Percentiles rank a stretch among this genome's conserved stretches.
Conservation (phyloP, 208 protist species). For the Wallacemonas sp. region DNA sequence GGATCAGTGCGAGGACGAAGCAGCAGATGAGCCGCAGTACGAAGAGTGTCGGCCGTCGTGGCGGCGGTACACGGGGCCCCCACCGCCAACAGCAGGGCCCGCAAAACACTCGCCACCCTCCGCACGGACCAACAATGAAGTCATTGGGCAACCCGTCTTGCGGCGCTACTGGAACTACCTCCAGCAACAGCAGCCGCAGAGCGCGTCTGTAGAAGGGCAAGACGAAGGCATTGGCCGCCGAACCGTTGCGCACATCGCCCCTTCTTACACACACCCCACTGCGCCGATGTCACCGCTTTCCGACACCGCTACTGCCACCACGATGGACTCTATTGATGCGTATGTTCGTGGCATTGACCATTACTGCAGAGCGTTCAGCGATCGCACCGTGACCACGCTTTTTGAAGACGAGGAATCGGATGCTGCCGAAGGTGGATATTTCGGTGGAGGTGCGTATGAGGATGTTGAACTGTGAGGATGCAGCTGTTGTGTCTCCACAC, state of each 20-base stretch:
- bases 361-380: constrained; percentile 4
- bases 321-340: background rate
- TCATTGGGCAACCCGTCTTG: background rate
- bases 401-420: background rate
- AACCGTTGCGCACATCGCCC: too few species aligned
- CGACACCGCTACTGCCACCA: background rate
- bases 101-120: background rate
- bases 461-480: background rate
- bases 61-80: background rate
- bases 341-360: background rate
- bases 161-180: constrained; percentile 1
- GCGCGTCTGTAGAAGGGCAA: background rate
- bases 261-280: too few species aligned
- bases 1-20: background rate
- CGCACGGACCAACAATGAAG: background rate
- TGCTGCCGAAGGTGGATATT: too few species aligned
- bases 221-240: too few species aligned
- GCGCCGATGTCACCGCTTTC: background rate
- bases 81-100: background rate
- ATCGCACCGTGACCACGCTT: background rate
- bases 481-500: too few species aligned
- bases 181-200: background rate
- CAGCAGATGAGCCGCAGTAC: background rate
- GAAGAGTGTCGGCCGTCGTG: constrained; percentile 3
- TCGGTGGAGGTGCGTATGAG: background rate